A percentile compares a stretch with the other conserved stretches of the same genome.
Evolutionary conservation across 441 rosid species (phyloP).

Genomic region (Arabidopsis lyrata): DNA sequence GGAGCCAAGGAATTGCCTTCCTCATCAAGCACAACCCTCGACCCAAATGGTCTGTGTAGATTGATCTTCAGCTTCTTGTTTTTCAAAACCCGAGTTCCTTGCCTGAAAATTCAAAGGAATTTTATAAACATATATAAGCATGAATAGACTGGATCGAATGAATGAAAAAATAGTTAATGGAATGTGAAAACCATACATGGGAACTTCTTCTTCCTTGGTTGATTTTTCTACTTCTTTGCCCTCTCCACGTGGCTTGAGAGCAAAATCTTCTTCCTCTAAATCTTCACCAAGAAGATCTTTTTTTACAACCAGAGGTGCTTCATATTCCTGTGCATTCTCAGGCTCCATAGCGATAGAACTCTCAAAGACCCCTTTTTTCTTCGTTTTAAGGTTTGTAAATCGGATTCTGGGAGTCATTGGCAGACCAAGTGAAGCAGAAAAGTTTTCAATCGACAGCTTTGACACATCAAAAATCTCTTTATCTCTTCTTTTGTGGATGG

Average conservation of each 20-base stretch:
- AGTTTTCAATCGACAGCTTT: constrained; percentile 74
- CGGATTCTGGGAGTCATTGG: constrained; percentile 85
- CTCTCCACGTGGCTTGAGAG: constrained; percentile 47
- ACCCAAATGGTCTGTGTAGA: constrained; percentile 76
- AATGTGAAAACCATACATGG: constrained; percentile 53
- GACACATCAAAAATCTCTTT: constrained; percentile 86
- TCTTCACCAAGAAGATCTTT: constrained; percentile 50
- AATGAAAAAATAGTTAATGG: constrained; percentile 2
- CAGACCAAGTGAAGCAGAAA: constrained; percentile 89
- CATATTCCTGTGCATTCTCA: constrained; percentile 48
- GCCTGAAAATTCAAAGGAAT: constrained; percentile 51
- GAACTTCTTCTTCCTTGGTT: constrained; percentile 45
- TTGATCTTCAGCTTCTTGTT: constrained; percentile 90
- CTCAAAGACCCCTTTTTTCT: constrained; percentile 47
- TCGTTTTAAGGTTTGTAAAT: constrained; percentile 63
- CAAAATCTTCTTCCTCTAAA: constrained; percentile 55
- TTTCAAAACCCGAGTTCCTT: constrained; percentile 71
- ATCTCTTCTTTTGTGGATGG: constrained; percentile 81
- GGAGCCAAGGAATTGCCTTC: constrained; percentile 82
- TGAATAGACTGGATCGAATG: constrained; percentile 11
- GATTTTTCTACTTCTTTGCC: constrained; percentile 50
- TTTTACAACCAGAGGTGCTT: constrained; percentile 34
- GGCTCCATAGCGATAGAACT: constrained; percentile 50
- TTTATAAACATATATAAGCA: not conserved
- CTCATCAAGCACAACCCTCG: constrained; percentile 82